Evolutionary conservation across 2,329 filamentous ascomycete species (phyloP), one percentile per base, ranked within the genome.

Genomic region (Stagonosporopsis tanaceti): DNA sequence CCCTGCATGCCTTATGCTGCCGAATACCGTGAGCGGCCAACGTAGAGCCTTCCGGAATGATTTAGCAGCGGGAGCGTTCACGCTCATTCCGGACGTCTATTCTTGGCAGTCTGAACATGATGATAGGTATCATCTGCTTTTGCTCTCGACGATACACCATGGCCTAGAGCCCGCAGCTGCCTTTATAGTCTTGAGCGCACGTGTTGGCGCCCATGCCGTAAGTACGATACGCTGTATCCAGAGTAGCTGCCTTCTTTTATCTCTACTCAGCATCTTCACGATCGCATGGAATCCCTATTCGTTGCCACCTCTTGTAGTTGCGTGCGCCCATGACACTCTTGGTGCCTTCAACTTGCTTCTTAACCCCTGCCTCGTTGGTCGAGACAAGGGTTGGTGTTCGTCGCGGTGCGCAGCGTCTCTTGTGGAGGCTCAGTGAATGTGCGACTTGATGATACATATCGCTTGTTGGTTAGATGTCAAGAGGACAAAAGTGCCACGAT

Each of bases 1-100:
- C 50, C 50, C 35, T 53, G 41, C 42, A 40, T 53, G 35, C 35
- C 35, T 27, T 17, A 25, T 24, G 50, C 35, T 39, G 20, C 37
- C 37, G 20, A 39, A 17, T 27, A 39, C 24, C 34, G 30, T 4
- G 7, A 30, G 7, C 12, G 8, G 12, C 32, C 5, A n/a, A 34
- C 30, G 8, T 20, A 9, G 8, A 22, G n/a, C 17, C 37, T 39
- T 39, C 37, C 22, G 37, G 37, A 39, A 39, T 39, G 37, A 22
- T 22, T 20, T 20, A 22, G 37, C 14, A 39, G 37, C 37, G 2
- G 9, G 15, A 34, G 32, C 14, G 32, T 34, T 34, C 4, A 34
- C 7, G 32, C 32, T 34, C 32, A 15, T 5, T n/a, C 32, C n/a
- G 14, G 32, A 34, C 15, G 32, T 6, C 15, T 8, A 4, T 15